Conservation (phyloP, 169 alveolate species). For the Plasmodium vivax region DNA sequence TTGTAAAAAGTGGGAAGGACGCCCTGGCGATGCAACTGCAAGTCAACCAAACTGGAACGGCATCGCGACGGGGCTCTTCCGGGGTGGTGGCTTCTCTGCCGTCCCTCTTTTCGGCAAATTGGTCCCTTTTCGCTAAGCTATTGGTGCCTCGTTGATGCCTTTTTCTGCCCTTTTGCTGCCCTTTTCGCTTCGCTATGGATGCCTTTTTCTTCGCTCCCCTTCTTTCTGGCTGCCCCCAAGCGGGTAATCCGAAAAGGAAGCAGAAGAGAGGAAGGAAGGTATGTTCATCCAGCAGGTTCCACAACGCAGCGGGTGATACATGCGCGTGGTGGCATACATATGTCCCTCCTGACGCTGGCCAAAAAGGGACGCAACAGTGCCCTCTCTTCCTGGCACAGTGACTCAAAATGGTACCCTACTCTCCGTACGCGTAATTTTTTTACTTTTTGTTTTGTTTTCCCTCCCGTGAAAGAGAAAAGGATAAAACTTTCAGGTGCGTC, state of each 20-base stretch:
- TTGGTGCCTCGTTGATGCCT: neutral
- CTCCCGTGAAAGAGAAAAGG: neutral
- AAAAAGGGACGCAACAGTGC: neutral
- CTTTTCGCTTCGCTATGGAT: neutral
- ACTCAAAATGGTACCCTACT: neutral
- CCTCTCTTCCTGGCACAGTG: neutral
- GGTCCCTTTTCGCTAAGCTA: neutral
- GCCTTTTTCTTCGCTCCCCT: neutral
- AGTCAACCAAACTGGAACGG: neutral
- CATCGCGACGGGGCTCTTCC: neutral
- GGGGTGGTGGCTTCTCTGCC: neutral
- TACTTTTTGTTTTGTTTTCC: neutral
- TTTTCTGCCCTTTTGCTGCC: neutral
- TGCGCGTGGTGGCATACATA: neutral
- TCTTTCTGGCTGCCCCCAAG: neutral
- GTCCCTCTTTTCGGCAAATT: neutral
- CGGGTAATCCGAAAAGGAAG: neutral
- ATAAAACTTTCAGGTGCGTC: neutral
- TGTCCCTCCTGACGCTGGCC: neutral
- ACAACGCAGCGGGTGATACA: neutral
- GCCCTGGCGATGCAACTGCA: neutral
- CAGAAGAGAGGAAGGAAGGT: no score
- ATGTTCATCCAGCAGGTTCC: neutral
- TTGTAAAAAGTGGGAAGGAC: neutral
- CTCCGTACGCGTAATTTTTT: neutral